Evolutionary conservation across 352 stramenopile species (phyloP), one percentile per base, ranked within the genome.

Genomic region (Pythium sukuiense): DNA sequence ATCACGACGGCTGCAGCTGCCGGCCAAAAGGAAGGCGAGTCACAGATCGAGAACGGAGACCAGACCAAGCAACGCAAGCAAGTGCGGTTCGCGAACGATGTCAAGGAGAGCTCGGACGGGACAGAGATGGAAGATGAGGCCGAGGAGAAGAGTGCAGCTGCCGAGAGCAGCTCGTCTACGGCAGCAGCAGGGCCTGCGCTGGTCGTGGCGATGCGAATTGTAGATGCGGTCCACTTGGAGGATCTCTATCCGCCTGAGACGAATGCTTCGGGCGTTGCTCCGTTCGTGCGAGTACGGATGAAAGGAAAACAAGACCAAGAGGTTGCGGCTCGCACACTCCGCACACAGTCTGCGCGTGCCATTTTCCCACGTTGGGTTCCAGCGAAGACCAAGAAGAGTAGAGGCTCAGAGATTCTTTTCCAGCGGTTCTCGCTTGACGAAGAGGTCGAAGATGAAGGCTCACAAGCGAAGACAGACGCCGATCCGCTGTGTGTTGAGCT

Each of bases 321-420:
- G 5, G 11, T 53, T 6, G 55, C 37, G 9, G 55, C 55, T 14
- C 20, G 56, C 46, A 65, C 55, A 6, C 45, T 73, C 1, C 67
- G 67, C 11, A 70, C 52, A 13, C 67, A 73, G 55, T 69, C 66
- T 3, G 60, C 76, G 29, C 72, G 67, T 0, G 80, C 83, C 0
- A 70, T 89, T 27, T 89, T 90, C 48, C 84, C 84, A 0, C 73
- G 84, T 7, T 92, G 84, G 84, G 59, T 92, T 8, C 80, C 84
- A 33, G 37, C 67, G 79, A 37, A 88, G 70, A 63, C 69, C 81
- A 27, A 35, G 70, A 30, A 67, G 45, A 35, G 59, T 71, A 49
- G 66, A 6, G 65, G 53, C 20, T 59, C 52, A 1, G 61, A 65
- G 30, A 61, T 61, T 20, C 12, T 70, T 11, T 24, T 69, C 52